Evolutionary conservation across 139 green algal species (phyloP), one percentile per base, ranked within the genome.

Genomic region (Closterium sp.): DNA sequence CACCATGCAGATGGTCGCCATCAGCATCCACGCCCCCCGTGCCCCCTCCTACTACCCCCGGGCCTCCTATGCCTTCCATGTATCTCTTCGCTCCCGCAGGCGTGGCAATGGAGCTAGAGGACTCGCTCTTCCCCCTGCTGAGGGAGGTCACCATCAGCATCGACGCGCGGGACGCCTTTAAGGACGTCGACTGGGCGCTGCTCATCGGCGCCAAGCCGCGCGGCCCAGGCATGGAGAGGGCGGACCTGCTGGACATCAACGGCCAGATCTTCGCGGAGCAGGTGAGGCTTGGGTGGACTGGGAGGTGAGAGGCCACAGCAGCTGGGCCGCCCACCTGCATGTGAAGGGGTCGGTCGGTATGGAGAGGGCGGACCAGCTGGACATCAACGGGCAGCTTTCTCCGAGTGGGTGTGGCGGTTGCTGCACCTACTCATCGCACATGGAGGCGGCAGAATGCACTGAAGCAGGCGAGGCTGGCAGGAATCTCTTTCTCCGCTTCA

Each of bases 51-150:
- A n/a, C n/a, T n/a, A n/a, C n/a, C n/a, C n/a, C n/a, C n/a, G n/a
- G n/a, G 12, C 38, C 4, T 10, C 38, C 38, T 5, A 66, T 66
- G 38, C 38, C 8, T 12, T 66, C 38, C 16, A 23, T 66, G 86
- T 21, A 1, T n/a, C 66, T 8, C 64, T 88, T 88, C 28, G 8
- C 86, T 12, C 86, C 69, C 2, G 7, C 89, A 92, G 89, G 97
- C 30, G 97, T 99, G 30, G 96, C 97, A 38, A 99, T 99, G 97
- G 97, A 99, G 96, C 95, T 99, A 33, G 97, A 99, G 94, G 97
- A 99, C 95, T 97, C 94, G 87, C 94, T 98, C n/a, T 99, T 97
- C 95, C 97, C 97, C 0, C 95, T 99, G 76, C 95, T 99, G 85
- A 94, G 96, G 35, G 85, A 97, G 94, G 96, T 98, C 23, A 94